These are phyloP conservation scores for Chaetomiaceae sp. DNA, from an alignment of 2,329 filamentous ascomycete species.

Conservation along the genomic window DNA sequence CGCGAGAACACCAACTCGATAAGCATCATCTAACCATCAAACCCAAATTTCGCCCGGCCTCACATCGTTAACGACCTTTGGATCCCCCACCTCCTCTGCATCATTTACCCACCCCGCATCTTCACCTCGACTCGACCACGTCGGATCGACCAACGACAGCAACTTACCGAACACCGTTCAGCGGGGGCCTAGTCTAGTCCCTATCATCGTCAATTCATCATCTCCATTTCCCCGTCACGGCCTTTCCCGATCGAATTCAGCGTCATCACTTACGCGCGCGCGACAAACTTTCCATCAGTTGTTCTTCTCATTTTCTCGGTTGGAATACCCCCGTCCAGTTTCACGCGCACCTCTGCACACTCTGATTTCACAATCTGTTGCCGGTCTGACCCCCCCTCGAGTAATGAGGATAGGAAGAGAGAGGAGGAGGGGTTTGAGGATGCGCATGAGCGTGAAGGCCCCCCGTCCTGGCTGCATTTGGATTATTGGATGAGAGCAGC, in stretches of 20 bases:
- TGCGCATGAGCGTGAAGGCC: no score
- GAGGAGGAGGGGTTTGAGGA: not conserved
- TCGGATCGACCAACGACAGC: not conserved
- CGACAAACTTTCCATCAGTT: no score
- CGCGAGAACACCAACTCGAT: not conserved
- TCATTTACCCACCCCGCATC: not conserved
- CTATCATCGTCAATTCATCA: not conserved
- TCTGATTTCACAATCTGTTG: no score
- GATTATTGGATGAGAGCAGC: no score
- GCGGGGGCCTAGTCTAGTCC: no score
- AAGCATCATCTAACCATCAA: not conserved
- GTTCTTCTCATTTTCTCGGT: slow-evolving; percentile 11
- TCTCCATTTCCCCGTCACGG: not conserved
- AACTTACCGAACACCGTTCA: no score
- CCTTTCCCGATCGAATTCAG: not conserved
- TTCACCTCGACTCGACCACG: not conserved
- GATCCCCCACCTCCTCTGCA: not conserved
- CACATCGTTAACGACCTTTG: not conserved
- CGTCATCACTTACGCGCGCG: not conserved
- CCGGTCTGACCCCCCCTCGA: no score
- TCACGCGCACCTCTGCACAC: not conserved
- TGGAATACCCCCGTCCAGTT: slow-evolving; percentile 16
- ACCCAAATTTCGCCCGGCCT: not conserved
- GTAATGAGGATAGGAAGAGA: slow-evolving; percentile 1
- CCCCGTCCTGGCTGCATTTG: no score